Evolutionary conservation across 2,329 filamentous ascomycete genomes (phyloP).

Genomic region (Ophiocordyceps camponoti-saundersi): DNA sequence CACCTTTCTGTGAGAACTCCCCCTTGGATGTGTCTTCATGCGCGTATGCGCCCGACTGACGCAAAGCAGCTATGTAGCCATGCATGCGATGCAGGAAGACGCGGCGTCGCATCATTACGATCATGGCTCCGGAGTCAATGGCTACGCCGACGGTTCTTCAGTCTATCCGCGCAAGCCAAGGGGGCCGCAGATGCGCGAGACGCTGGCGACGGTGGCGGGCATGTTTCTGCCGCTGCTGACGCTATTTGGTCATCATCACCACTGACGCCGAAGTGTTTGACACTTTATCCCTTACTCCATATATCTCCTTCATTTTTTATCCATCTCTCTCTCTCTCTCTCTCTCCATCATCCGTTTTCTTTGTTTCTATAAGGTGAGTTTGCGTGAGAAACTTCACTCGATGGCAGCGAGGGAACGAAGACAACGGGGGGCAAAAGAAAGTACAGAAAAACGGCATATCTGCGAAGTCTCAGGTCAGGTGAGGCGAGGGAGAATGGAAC

Average conservation of each 20-base stretch:
- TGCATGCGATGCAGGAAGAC: conserved; percentile 93
- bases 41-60: neutral
- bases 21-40: conserved; percentile 1
- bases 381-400: neutral
- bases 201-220: conserved; percentile 52
- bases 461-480: neutral
- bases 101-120: conserved; percentile 31
- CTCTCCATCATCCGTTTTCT: neutral
- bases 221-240: conserved; percentile 67
- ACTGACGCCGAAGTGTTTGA: neutral
- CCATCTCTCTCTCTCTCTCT: neutral
- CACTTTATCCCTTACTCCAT: neutral
- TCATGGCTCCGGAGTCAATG: conserved; percentile 30
- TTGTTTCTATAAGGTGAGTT: neutral
- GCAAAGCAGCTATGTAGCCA: conserved; percentile 65
- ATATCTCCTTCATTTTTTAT: neutral
- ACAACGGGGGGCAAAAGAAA: no score
- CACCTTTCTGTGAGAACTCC: conserved; percentile 89
- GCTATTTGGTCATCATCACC: conserved; percentile 62
- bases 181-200: conserved; percentile 49
- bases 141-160: conserved; percentile 32
- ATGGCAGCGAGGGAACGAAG: neutral
- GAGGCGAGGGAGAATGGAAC: neutral
- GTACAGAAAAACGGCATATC: neutral
- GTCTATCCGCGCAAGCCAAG: conserved; percentile 30